Evolutionary conservation across 768 basidiomycete genomes (phyloP).

Genomic region (Agaricus subrufescens): DNA sequence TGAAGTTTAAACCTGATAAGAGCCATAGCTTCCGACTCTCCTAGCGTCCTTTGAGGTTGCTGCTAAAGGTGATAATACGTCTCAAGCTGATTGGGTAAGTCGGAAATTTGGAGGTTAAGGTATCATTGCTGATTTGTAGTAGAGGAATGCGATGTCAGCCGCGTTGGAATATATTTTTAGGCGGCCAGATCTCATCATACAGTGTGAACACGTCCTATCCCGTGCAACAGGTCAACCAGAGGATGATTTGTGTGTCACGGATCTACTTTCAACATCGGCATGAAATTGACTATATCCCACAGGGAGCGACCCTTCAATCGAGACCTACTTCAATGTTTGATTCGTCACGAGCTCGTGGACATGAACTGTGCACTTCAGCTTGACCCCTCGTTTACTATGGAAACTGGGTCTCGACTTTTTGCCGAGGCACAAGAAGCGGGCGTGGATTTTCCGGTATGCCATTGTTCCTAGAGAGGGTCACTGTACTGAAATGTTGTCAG

Average conservation of each 20-base stretch:
- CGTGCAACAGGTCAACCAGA: slow-evolving; percentile 25
- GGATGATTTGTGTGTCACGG: slow-evolving; percentile 22
- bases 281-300: background rate
- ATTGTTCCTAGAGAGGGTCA: background rate
- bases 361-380: slow-evolving; percentile 43
- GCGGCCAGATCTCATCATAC: slow-evolving; percentile 49
- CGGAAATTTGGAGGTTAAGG: background rate
- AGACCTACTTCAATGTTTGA: slow-evolving; percentile 53
- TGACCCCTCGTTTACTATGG: slow-evolving; percentile 47
- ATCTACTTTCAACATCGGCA: background rate
- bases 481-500: slow-evolving; percentile 23
- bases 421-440: slow-evolving; percentile 59
- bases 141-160: slow-evolving; percentile 26
- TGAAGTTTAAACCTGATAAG: background rate
- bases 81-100: slow-evolving; percentile 57
- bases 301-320: slow-evolving; percentile 30
- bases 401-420: slow-evolving; percentile 43
- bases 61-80: slow-evolving; percentile 46
- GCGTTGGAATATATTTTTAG: slow-evolving; percentile 18
- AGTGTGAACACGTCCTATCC: slow-evolving; percentile 45
- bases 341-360: slow-evolving; percentile 51
- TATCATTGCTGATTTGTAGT: slow-evolving; percentile 6
- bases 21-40: slow-evolving; percentile 54
- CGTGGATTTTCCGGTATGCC: slow-evolving; percentile 51
- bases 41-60: slow-evolving; percentile 50